These are phyloP conservation scores for Rhizophora mangle DNA, from an alignment of 345 rosid genomes.

Conservation along the genomic window DNA sequence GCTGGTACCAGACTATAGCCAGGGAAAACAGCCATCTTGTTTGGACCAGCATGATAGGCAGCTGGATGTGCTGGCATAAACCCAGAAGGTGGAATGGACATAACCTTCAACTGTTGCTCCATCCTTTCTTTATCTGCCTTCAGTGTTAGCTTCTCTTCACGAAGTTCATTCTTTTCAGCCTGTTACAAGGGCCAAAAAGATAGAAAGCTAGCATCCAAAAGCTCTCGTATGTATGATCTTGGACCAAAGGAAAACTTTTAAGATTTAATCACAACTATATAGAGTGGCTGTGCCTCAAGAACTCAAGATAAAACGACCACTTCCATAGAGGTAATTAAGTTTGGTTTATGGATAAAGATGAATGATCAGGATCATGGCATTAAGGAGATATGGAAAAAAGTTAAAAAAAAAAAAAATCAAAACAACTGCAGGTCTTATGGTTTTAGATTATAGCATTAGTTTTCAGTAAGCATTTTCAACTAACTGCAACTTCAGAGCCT, in stretches of 20 bases:
- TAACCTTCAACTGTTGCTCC: constrained; percentile 27
- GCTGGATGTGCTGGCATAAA: constrained; percentile 28
- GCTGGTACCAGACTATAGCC: constrained; percentile 27
- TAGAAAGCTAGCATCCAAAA: neutral
- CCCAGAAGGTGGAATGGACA: constrained; percentile 22
- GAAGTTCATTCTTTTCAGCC: constrained; percentile 35
- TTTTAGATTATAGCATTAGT: no score
- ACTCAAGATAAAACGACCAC: no score
- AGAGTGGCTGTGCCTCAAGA: neutral
- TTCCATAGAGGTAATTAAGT: no score
- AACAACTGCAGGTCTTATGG: no score
- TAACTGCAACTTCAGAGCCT: no score
- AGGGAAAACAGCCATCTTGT: constrained; percentile 28
- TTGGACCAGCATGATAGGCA: constrained; percentile 28
- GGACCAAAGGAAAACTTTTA: neutral
- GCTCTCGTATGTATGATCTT: neutral
- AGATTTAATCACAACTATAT: neutral
- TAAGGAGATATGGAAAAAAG: no score
- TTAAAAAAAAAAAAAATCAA: no score
- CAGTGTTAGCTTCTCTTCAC: constrained; percentile 27
- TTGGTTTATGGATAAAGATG: no score
- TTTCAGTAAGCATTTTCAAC: no score
- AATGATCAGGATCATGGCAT: no score
- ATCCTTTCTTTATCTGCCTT: constrained; percentile 36
- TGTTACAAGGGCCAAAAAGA: constrained; percentile 6